Base-by-base conservation (phyloP, 2,329 filamentous ascomycete genomes). In the Talaromyces sp. region DNA sequence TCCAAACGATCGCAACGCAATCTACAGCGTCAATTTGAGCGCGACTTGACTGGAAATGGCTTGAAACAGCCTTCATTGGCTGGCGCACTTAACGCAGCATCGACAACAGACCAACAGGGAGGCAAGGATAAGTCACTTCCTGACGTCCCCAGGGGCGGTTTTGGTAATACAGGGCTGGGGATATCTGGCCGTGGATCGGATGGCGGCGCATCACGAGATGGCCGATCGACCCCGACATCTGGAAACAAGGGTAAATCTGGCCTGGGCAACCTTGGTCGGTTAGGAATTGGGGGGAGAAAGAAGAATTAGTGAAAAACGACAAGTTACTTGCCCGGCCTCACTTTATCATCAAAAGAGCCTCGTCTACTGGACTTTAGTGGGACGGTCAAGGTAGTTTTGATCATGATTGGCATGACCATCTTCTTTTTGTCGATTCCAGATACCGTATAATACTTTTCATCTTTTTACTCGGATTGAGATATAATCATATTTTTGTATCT, bases 241-340 rank as follows among this genome's bases (percentile, higher is more conserved):
- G 74, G 77, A 33, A 77, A 81, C 36, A 90, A 89, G 75, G 82
- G 82, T 51, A 84, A 84, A 68, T 83, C 84, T 9, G 85, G 86
- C 53, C 75, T 92, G 47, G 85, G 88, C 5, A 87, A 90, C 70
- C 85, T 92, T 72, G 88, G 88, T 5, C 81, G 89, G 61, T 75
- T 92, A 55, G 88, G 88, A n/a, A 88, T 89, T 36, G 88, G 90
- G 17, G 80, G 87, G 51, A 85, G 87, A 51, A 85, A 85, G 60
- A 78, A 77, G 65, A 71, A 71, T 54, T 78, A 66, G 74, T 39
- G 36, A 39, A 15, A 28, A 13, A 7, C 25, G 57, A 55, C n/a
- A 10, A 28, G 52, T 55, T 13, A 28, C 19, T 47, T 22, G 7
- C 10, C n/a, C 44, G 19, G 3, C 19, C n/a, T 19, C 9, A 19